A percentile compares a stretch with the other conserved stretches of the same genome.
These are phyloP conservation scores for Orbilia ellipsospora DNA, from an alignment of 2,329 filamentous ascomycete species.

Conservation along the genomic window DNA sequence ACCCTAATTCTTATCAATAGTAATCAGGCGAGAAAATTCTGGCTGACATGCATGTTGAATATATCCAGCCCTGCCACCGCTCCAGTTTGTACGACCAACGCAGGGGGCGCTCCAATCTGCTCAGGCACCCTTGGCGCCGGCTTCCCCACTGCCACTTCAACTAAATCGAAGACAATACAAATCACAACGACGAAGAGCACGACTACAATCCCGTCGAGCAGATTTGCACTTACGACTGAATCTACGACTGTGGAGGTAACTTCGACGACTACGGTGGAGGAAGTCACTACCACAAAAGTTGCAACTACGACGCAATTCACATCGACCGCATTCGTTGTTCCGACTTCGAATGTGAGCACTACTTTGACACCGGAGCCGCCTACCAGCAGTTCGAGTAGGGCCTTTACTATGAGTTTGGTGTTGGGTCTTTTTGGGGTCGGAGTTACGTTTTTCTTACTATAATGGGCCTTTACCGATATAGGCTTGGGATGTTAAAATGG, in stretches of 20 bases:
- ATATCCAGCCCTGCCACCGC: conserved; percentile 12
- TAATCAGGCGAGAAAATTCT: background rate
- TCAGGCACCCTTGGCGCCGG: background rate
- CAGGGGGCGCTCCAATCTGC: conserved; percentile 16
- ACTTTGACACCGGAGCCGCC: conserved; percentile 1
- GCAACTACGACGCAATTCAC: conserved; percentile 11
- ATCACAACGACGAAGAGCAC: background rate
- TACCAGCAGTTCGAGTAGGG: conserved; percentile 16
- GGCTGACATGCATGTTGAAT: background rate
- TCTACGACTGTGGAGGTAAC: conserved; percentile 2
- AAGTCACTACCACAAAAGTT: background rate
- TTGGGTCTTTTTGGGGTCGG: conserved; percentile 18
- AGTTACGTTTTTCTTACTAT: conserved; percentile 31
- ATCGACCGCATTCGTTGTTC: background rate
- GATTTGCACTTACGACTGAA: background rate
- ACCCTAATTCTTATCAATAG: background rate
- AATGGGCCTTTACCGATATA: background rate
- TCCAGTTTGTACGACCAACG: conserved; percentile 19
- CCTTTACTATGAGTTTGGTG: background rate
- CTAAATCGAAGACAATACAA: background rate
- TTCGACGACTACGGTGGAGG: conserved; percentile 7
- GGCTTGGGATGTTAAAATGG: background rate
- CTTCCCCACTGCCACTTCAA: background rate
- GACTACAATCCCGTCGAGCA: conserved; percentile 12
- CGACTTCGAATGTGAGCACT: background rate